Percentiles rank a stretch among this genome's conserved stretches.
Conservation (phyloP, 2,329 filamentous ascomycete genomes). For the Aspergillus aculeatus region DNA sequence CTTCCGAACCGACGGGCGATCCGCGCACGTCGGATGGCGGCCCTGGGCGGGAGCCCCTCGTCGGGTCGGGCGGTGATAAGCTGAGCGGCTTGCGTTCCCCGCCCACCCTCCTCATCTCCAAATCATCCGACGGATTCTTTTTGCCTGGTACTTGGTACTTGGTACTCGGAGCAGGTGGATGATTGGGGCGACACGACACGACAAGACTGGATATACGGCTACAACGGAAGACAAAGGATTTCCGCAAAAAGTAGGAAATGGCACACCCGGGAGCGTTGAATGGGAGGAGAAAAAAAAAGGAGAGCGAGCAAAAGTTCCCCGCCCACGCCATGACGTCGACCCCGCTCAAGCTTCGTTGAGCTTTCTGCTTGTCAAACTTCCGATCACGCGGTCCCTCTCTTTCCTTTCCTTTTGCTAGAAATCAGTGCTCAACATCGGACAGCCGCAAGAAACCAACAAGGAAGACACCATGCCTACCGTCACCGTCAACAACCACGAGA, state of each 20-base stretch:
- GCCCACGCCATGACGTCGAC: conserved; percentile 1
- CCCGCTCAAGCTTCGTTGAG: background rate
- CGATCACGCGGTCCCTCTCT: background rate
- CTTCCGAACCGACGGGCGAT: conserved; percentile 28
- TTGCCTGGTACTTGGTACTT: background rate
- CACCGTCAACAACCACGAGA: conserved; percentile 33
- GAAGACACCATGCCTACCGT: conserved; percentile 36
- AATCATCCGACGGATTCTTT: conserved; percentile 10
- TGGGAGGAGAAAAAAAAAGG: background rate
- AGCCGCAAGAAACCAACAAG: background rate
- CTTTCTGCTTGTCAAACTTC: background rate
- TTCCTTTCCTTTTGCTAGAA: background rate
- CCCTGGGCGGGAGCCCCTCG: conserved; percentile 7
- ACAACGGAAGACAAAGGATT: background rate
- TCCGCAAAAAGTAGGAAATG: background rate
- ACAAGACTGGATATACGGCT: background rate
- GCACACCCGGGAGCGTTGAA: background rate
- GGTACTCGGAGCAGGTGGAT: background rate
- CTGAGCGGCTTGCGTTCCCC: background rate
- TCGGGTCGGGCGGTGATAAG: conserved; percentile 19
- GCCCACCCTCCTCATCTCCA: background rate
- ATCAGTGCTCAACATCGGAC: background rate
- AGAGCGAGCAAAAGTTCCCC: background rate
- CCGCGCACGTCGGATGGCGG: conserved; percentile 21
- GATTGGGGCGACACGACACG: background rate